These are phyloP conservation scores for Macrolepiota dolichaula DNA, from an alignment of 768 basidiomycete species.

Conservation along the genomic window DNA sequence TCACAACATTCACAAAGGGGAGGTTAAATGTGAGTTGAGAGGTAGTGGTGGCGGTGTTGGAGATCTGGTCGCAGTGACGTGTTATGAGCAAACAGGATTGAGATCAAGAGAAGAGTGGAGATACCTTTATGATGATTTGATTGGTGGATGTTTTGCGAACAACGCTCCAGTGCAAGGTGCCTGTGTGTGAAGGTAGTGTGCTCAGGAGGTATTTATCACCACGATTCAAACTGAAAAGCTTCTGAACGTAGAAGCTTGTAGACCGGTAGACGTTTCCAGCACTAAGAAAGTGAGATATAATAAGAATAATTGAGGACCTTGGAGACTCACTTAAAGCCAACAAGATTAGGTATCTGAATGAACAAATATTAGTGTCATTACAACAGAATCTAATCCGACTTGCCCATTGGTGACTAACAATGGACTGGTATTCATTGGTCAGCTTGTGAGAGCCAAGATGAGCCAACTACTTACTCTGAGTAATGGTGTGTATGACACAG, in stretches of 20 bases:
- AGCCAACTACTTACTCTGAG: conserved; percentile 34
- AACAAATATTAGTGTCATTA: conserved; percentile 3
- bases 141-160: conserved; percentile 32
- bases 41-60: conserved; percentile 53
- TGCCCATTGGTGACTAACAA: conserved; percentile 55
- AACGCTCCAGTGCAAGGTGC: conserved; percentile 64
- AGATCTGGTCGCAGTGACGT: conserved; percentile 9
- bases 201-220: conserved; percentile 65
- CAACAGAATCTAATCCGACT: conserved; percentile 8
- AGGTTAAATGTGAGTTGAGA: no score
- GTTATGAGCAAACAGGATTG: neutral
- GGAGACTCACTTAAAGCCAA: conserved; percentile 56
- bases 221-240: conserved; percentile 60
- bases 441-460: neutral
- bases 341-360: conserved; percentile 52
- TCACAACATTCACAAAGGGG: no score
- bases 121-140: conserved; percentile 58
- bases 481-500: conserved; percentile 59
- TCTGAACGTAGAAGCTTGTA: conserved; percentile 60
- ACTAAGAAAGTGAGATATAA: conserved; percentile 24
- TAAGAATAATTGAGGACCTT: neutral
- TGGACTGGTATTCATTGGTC: conserved; percentile 33
- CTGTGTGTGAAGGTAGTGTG: conserved; percentile 45
- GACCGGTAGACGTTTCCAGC: conserved; percentile 52
- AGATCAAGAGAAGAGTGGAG: neutral